Conservation (phyloP, 371 early-diverging fungal genomes). For the Mucor sp. region DNA sequence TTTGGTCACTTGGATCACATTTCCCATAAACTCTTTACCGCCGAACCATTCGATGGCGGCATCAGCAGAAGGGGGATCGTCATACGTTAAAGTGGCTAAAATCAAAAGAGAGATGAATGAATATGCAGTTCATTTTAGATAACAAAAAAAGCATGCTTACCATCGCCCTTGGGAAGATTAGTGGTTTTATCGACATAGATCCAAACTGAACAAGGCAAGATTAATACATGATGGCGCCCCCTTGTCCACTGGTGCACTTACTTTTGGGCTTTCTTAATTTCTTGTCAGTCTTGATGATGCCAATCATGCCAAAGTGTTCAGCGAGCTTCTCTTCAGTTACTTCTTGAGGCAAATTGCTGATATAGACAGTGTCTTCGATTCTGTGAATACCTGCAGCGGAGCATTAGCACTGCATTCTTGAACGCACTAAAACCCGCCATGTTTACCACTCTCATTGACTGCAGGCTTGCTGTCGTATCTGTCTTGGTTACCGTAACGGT, state of each 20-base stretch:
- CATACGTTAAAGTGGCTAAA: conserved; percentile 72
- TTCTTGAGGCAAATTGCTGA: conserved; percentile 58
- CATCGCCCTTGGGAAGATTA: conserved; percentile 72
- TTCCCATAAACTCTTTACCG: conserved; percentile 57
- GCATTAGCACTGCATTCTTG: neutral
- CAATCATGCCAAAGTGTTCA: conserved; percentile 67
- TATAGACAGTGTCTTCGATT: conserved; percentile 69
- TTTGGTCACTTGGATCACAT: conserved; percentile 62
- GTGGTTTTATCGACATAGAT: conserved; percentile 66
- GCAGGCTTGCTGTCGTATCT: conserved; percentile 11
- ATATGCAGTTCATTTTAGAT: neutral
- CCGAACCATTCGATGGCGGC: conserved; percentile 76
- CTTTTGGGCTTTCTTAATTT: conserved; percentile 63
- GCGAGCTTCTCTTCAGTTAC: conserved; percentile 65
- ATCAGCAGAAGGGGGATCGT: conserved; percentile 69
- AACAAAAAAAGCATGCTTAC: conserved; percentile 22
- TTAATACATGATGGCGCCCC: neutral
- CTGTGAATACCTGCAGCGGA: conserved; percentile 38
- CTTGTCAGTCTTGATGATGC: conserved; percentile 73
- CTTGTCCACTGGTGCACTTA: conserved; percentile 15
- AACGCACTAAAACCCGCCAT: too few species aligned
- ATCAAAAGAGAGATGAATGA: neutral
- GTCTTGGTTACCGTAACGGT: conserved; percentile 7
- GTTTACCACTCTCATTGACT: conserved; percentile 16
- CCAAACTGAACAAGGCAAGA: conserved; percentile 53